A percentile compares a stretch with the other conserved stretches of the same genome.
Evolutionary conservation across 441 rosid genomes (phyloP).

Genomic region (Euphorbia corollata): DNA sequence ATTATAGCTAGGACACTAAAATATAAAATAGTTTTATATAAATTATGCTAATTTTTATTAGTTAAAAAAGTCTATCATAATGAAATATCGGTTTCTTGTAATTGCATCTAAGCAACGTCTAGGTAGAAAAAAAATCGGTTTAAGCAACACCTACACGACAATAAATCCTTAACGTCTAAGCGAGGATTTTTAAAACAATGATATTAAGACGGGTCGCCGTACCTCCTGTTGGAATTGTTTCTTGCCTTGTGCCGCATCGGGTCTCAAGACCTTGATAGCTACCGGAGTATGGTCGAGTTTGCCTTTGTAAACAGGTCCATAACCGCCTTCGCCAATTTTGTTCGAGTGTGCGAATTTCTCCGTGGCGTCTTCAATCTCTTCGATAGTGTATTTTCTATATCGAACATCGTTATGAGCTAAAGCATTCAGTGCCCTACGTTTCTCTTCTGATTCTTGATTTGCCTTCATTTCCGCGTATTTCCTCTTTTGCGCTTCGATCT

Average conservation of each 20-base stretch:
- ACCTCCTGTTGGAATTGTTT: conserved; percentile 77
- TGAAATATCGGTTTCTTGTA: too few species aligned
- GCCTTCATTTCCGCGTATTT: conserved; percentile 54
- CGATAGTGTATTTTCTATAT: conserved; percentile 53
- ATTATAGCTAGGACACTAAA: too few species aligned
- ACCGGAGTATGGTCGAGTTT: conserved; percentile 66
- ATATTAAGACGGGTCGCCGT: too few species aligned
- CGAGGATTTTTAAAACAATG: too few species aligned
- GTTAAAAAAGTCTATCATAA: too few species aligned
- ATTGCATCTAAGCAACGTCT: too few species aligned
- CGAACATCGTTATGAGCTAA: conserved; percentile 44
- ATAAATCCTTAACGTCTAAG: too few species aligned
- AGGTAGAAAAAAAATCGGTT: too few species aligned
- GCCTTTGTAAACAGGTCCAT: conserved; percentile 72
- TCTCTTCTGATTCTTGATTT: conserved; percentile 44
- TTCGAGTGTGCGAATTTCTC: conserved; percentile 32
- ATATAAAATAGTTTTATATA: too few species aligned
- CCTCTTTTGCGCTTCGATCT: conserved; percentile 54
- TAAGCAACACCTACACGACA: too few species aligned
- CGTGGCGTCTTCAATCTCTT: conserved; percentile 67
- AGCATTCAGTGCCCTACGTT: conserved; percentile 53
- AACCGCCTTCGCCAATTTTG: conserved; percentile 80
- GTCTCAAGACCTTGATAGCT: conserved; percentile 70
- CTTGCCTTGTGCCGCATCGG: conserved; percentile 74
- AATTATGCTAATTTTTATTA: too few species aligned